Conservation (phyloP, 2,329 filamentous ascomycete genomes). For the Aspergillus candidus region DNA sequence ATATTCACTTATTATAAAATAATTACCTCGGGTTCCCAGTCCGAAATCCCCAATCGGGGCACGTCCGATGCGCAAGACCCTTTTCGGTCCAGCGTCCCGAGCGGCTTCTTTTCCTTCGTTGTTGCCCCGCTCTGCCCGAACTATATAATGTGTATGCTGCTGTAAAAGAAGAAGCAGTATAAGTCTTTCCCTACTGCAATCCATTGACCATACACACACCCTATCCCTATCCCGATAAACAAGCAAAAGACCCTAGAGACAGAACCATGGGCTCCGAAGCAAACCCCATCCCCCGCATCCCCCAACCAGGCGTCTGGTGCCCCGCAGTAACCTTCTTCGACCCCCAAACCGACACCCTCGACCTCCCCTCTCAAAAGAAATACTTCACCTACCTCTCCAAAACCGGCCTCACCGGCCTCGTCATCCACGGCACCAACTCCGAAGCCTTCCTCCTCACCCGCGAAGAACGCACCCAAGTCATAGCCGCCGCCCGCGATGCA, state of each 20-base stretch:
- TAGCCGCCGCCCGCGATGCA: slow-evolving; percentile 51
- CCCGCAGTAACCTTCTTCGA: slow-evolving; percentile 53
- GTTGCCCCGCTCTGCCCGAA: no score
- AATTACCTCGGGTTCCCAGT: no score
- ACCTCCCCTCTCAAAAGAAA: slow-evolving; percentile 44
- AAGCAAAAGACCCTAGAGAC: not conserved
- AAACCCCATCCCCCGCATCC: slow-evolving; percentile 13
- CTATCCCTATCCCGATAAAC: not conserved
- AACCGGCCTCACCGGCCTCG: slow-evolving; percentile 47
- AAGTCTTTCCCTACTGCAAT: no score
- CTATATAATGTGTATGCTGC: no score
- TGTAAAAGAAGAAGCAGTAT: no score
- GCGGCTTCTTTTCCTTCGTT: no score
- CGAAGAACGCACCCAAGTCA: slow-evolving; percentile 53
- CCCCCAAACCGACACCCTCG: slow-evolving; percentile 44
- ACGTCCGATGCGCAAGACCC: no score
- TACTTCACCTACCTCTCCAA: slow-evolving; percentile 49
- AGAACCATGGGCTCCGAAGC: slow-evolving; percentile 11
- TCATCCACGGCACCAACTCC: slow-evolving; percentile 52
- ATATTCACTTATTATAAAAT: no score
- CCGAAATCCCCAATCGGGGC: no score
- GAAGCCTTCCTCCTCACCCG: slow-evolving; percentile 54
- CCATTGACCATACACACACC: no score
- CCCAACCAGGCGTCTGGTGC: slow-evolving; percentile 42
- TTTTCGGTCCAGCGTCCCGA: no score